These are phyloP conservation scores for Ramichloridium luteum DNA, from an alignment of 2,329 filamentous ascomycete species.

Conservation along the genomic window DNA sequence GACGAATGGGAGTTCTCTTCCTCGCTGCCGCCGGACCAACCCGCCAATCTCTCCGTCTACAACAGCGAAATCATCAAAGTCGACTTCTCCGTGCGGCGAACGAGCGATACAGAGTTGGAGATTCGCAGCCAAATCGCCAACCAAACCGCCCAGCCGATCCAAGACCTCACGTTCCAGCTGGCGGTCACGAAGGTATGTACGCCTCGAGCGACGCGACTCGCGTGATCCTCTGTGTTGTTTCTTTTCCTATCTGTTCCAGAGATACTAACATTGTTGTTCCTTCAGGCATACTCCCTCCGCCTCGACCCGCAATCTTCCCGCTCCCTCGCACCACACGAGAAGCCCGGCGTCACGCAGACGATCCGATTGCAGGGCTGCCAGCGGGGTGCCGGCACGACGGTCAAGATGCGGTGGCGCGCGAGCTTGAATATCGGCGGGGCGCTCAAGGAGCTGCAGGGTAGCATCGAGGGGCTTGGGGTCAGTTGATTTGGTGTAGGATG, in stretches of 20 bases:
- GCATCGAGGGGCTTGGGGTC: slow-evolving; percentile 60
- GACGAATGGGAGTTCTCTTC: slow-evolving; percentile 95
- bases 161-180: slow-evolving; percentile 77
- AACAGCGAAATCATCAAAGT: slow-evolving; percentile 56
- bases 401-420: slow-evolving; percentile 83
- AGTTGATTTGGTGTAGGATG: no score
- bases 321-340: slow-evolving; percentile 56
- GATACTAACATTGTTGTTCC: slow-evolving; percentile 1
- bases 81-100: slow-evolving; percentile 57
- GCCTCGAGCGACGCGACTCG: neutral
- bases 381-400: slow-evolving; percentile 57
- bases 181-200: slow-evolving; percentile 77
- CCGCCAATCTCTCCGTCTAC: slow-evolving; percentile 53
- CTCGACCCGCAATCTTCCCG: slow-evolving; percentile 78
- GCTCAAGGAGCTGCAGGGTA: slow-evolving; percentile 65
- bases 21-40: slow-evolving; percentile 55
- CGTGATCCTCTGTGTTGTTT: no score
- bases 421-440: slow-evolving; percentile 58
- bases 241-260: no score
- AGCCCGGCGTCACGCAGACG: slow-evolving; percentile 68
- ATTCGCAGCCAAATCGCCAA: slow-evolving; percentile 79
- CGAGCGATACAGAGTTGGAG: slow-evolving; percentile 45
- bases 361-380: slow-evolving; percentile 69
- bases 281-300: slow-evolving; percentile 64
- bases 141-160: slow-evolving; percentile 55